Evolutionary conservation across 768 basidiomycete genomes (phyloP).

Genomic region (Boletellus ananiceps): DNA sequence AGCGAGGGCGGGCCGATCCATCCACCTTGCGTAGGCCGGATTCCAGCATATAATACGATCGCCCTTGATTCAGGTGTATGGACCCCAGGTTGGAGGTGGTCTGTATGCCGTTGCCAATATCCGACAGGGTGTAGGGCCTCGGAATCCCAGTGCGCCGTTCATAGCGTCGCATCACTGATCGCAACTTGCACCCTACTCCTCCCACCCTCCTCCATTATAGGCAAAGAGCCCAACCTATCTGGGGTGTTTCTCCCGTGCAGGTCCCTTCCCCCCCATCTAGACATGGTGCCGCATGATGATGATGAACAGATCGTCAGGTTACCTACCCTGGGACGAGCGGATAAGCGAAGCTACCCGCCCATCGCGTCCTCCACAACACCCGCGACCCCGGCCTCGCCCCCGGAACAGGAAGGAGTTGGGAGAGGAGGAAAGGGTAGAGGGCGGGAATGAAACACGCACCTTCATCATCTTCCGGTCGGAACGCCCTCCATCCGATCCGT

Average conservation of each 20-base stretch:
- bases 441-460: constrained; percentile 5
- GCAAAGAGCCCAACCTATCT: constrained; percentile 83
- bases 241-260: constrained; percentile 82
- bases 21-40: constrained; percentile 58
- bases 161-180: constrained; percentile 3
- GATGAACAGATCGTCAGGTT: background rate
- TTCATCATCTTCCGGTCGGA: background rate
- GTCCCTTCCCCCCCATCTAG: constrained; percentile 25
- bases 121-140: constrained; percentile 2
- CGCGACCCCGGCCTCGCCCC: background rate
- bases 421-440: background rate
- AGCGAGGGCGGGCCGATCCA: constrained; percentile 46
- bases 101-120: background rate
- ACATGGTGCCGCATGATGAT: background rate
- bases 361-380: background rate
- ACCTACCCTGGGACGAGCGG: background rate
- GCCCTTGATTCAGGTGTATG: background rate
- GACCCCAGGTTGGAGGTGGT: background rate
- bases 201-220: constrained; percentile 27
- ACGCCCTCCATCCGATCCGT: background rate
- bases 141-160: background rate
- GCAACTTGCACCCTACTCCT: background rate
- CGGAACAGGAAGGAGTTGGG: too few relatives aligned
- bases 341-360: background rate
- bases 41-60: constrained; percentile 64